These are phyloP conservation scores for Curvularia lunata DNA, from an alignment of 2,329 filamentous ascomycete genomes.

Conservation along the genomic window DNA sequence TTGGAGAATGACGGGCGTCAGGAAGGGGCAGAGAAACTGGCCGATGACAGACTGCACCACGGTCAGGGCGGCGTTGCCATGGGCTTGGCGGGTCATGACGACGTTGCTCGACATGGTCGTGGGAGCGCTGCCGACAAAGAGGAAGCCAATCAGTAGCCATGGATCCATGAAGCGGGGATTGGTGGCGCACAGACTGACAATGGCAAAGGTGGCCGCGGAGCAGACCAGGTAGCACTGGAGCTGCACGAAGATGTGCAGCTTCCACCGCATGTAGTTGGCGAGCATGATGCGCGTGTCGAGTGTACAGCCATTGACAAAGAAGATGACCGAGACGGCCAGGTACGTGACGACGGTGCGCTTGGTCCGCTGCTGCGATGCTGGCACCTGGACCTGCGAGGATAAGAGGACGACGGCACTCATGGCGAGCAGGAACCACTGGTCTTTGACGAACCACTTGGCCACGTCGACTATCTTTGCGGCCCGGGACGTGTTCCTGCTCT, in stretches of 20 bases:
- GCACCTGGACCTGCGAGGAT: slow-evolving; percentile 62
- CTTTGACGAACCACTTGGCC: slow-evolving; percentile 52
- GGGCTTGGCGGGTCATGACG: slow-evolving; percentile 73
- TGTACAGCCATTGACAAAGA: slow-evolving; percentile 73
- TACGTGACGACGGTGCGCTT: slow-evolving; percentile 66
- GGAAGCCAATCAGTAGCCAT: slow-evolving; percentile 70
- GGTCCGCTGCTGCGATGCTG: slow-evolving; percentile 60
- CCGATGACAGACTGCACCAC: slow-evolving; percentile 72
- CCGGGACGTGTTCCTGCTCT: neutral
- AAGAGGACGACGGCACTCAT: slow-evolving; percentile 62
- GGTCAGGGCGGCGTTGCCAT: slow-evolving; percentile 62
- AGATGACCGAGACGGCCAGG: slow-evolving; percentile 71
- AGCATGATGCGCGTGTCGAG: slow-evolving; percentile 67
- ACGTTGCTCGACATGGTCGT: slow-evolving; percentile 77
- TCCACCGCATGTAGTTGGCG: slow-evolving; percentile 69
- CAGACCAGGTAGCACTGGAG: slow-evolving; percentile 70
- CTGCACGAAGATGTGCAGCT: slow-evolving; percentile 71
- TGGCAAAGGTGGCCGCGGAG: slow-evolving; percentile 65
- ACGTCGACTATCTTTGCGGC: slow-evolving; percentile 15
- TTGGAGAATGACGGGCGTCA: slow-evolving; percentile 69
- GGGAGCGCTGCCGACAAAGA: slow-evolving; percentile 71
- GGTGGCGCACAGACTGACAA: slow-evolving; percentile 60
- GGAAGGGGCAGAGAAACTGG: slow-evolving; percentile 71
- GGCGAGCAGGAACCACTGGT: slow-evolving; percentile 70
- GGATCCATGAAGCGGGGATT: slow-evolving; percentile 63